phyloP scores from a whole-genome alignment of 257 asterid genomes.

The Rhazya stricta region DNA sequence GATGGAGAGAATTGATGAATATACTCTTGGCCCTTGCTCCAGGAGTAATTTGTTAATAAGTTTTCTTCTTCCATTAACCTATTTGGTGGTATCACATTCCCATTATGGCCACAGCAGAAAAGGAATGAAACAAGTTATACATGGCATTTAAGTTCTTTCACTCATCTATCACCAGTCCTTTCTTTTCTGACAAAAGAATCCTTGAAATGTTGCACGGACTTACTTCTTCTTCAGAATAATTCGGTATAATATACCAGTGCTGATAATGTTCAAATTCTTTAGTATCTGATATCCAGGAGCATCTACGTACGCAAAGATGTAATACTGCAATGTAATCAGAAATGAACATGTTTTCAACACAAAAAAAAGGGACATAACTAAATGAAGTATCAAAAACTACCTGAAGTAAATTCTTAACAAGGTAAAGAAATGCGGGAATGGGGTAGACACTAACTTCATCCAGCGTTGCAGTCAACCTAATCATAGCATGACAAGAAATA shows the following conservation, averaged over 20 bases:
- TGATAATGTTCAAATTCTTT: slow-evolving; percentile 91
- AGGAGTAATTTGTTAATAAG: neutral
- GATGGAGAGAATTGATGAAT: too few species aligned
- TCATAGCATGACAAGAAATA: slow-evolving; percentile 13
- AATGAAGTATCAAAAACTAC: slow-evolving; percentile 36
- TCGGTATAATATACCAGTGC: slow-evolving; percentile 88
- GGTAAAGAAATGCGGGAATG: slow-evolving; percentile 96
- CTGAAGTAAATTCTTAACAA: slow-evolving; percentile 92
- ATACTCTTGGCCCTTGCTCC: neutral
- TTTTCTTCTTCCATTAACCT: neutral
- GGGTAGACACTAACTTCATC: slow-evolving; percentile 95
- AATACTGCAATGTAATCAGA: slow-evolving; percentile 67
- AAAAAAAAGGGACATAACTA: slow-evolving; percentile 15
- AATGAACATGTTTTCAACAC: slow-evolving; percentile 27
- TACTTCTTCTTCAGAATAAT: slow-evolving; percentile 91
- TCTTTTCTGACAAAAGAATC: neutral
- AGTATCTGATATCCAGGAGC: slow-evolving; percentile 99
- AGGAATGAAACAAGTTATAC: neutral
- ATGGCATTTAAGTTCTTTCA: neutral
- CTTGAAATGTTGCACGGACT: slow-evolving; percentile 23
- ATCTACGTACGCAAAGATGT: slow-evolving; percentile 94
- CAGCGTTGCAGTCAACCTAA: slow-evolving; percentile 84
- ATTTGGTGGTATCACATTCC: too few species aligned
- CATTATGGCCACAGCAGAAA: too few species aligned
- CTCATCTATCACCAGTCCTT: neutral